Conservation (phyloP, 257 asterid genomes). For the Plantago major region DNA sequence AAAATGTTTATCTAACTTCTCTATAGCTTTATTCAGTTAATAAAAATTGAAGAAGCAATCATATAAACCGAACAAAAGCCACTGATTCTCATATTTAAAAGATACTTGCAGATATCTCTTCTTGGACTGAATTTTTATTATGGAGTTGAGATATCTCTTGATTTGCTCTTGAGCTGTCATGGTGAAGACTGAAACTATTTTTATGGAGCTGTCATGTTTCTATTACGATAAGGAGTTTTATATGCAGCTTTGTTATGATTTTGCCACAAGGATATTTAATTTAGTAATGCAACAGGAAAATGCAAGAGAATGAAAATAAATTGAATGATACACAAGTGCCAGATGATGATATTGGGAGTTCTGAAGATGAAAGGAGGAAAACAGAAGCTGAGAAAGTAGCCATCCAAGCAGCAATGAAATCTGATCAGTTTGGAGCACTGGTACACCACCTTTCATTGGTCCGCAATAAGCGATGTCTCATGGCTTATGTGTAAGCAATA, state of each 20-base stretch:
- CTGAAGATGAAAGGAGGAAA: conserved; percentile 39
- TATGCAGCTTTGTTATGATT: not conserved
- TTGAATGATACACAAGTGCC: conserved; percentile 30
- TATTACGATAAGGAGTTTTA: not conserved
- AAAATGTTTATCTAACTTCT: no score
- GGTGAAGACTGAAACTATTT: not conserved
- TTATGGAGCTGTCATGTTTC: not conserved
- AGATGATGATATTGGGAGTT: conserved; percentile 26
- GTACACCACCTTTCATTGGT: conserved; percentile 81
- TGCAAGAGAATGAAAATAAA: conserved; percentile 49
- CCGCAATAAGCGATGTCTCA: conserved; percentile 91
- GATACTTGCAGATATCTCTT: no score
- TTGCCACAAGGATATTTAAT: conserved; percentile 2
- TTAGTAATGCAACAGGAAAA: conserved; percentile 39
- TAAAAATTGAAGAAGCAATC: no score
- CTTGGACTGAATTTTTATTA: no score
- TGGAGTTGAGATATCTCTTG: not conserved
- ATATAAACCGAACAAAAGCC: no score
- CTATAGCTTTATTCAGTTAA: no score
- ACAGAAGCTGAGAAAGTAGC: conserved; percentile 34
- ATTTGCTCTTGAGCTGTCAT: not conserved
- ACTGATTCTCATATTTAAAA: no score
- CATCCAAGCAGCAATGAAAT: conserved; percentile 37
- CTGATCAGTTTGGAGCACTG: conserved; percentile 82
- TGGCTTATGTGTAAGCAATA: conserved; percentile 74